phyloP scores from a whole-genome alignment of 2,329 filamentous ascomycete genomes.

The Trichoderma sp. region DNA sequence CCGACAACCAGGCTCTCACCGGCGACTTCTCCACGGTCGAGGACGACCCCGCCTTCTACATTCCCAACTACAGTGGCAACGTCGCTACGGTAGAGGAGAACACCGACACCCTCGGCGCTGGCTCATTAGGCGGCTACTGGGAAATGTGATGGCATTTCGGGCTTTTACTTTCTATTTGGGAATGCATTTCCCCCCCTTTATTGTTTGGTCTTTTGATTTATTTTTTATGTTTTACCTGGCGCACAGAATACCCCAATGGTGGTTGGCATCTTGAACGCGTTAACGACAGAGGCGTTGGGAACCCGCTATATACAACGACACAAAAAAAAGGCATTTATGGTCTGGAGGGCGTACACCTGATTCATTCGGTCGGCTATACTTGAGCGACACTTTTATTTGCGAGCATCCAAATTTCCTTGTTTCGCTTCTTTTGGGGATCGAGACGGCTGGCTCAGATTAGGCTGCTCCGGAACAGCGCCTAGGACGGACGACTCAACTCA shows the following conservation, averaged over 20 bases:
- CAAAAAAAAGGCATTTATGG: constrained; percentile 13
- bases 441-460: not conserved
- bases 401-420: constrained; percentile 13
- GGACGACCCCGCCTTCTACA: constrained; percentile 50
- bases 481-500: constrained; percentile 13
- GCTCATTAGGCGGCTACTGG: constrained; percentile 35
- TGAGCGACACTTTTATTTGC: constrained; percentile 13
- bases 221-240: constrained; percentile 21
- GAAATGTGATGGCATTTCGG: constrained; percentile 32
- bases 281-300: constrained; percentile 19
- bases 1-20: constrained; percentile 39
- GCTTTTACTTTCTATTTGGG: not conserved
- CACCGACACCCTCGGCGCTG: constrained; percentile 34
- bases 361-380: constrained; percentile 13
- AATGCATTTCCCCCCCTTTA: not conserved
- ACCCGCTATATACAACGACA: constrained; percentile 17
- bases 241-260: constrained; percentile 33
- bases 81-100: constrained; percentile 37
- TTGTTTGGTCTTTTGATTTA: constrained; percentile 3
- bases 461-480: constrained; percentile 16
- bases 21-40: constrained; percentile 50
- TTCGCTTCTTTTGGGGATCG: constrained; percentile 20
- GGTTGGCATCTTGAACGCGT: constrained; percentile 17
- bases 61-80: constrained; percentile 44
- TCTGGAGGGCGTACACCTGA: constrained; percentile 5